These are phyloP conservation scores for Boletellus ananiceps DNA, from an alignment of 768 basidiomycete genomes.

Conservation along the genomic window DNA sequence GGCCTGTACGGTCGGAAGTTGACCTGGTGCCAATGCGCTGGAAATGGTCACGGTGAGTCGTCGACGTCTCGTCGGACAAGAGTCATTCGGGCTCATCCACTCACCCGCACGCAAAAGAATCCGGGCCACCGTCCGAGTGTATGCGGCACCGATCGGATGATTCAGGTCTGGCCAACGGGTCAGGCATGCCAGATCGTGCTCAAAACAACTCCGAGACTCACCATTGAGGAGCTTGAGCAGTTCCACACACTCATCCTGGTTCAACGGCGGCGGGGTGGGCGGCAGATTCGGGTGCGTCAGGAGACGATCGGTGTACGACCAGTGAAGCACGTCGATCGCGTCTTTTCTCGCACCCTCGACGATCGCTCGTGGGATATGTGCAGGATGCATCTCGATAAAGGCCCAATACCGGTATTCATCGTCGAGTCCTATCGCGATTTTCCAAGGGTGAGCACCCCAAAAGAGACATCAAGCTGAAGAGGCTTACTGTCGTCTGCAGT, in stretches of 20 bases:
- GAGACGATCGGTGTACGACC: conserved; percentile 78
- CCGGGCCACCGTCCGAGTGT: conserved; percentile 63
- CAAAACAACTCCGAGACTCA: conserved; percentile 8
- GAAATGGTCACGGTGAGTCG: not conserved
- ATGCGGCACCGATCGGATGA: conserved; percentile 35
- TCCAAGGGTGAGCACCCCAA: not conserved
- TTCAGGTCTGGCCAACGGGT: conserved; percentile 13
- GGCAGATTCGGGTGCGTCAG: conserved; percentile 48
- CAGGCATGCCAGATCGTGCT: not conserved
- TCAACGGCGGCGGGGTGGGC: conserved; percentile 60
- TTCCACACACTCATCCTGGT: conserved; percentile 73
- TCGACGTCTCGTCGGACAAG: too few relatives aligned
- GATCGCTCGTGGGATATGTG: conserved; percentile 52
- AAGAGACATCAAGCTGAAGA: not conserved
- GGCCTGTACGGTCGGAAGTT: conserved; percentile 67
- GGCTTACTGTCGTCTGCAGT: conserved; percentile 41
- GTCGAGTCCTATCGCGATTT: conserved; percentile 51
- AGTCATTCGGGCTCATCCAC: conserved; percentile 15
- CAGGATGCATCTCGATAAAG: conserved; percentile 75
- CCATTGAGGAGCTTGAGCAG: conserved; percentile 54
- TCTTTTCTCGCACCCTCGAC: conserved; percentile 55
- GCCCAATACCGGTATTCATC: conserved; percentile 80
- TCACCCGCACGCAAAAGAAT: conserved; percentile 64
- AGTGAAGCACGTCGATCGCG: conserved; percentile 71
- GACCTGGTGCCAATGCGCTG: conserved; percentile 64